Base-by-base conservation (phyloP, 192 early-diverging fungal genomes). In the Umbelopsis ramanniana region DNA sequence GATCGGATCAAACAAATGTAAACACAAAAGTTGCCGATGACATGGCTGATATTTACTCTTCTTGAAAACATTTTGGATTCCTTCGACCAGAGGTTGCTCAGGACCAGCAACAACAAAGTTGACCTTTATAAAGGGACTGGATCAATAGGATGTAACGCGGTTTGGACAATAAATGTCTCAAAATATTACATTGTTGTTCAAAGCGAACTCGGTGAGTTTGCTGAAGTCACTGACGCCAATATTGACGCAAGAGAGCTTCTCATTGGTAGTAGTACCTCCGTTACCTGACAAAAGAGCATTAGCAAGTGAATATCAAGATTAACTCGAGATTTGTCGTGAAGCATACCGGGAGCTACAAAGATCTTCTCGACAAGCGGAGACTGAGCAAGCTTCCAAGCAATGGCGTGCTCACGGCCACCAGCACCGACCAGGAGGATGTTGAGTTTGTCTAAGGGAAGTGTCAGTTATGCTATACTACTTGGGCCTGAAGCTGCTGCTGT, bases 381-480 rank as follows among this genome's bases (percentile, higher is more conserved):
- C 82, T 94, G 89, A 52, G 93, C 87, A 17, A 99, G 85, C 50
- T 90, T 90, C 94, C 94, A 94, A 23, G 93, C 95, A 71, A 99
- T 89, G 52, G 98, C 95, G 73, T 99, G 95, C 79, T 99, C 98
- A 68, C 98, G 91, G 24, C 98, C 98, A 67, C 98, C 98, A 72
- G 90, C 83, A 74, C 98, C 98, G 73, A 99, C 84, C 48, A 99
- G 80, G 68, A 99, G 86, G 29, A 99, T 87, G 54, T 85, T 89
- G 37, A 93, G 82, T 48, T 84, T 76, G 40, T 84, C 82, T 84
- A 52, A 40, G 48, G 40, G 0, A 22, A 17, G 33, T 37, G 19
- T 63, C 9, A 63, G 57, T 63, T 29, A n/a, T 29, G 11, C 2
- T 14, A 57, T 29, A 29, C 11, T 29, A 19, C 1, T 17, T 63